Evolutionary conservation across 768 basidiomycete species (phyloP), one percentile per base, ranked within the genome.

Genomic region (Mycena albidolilacea): DNA sequence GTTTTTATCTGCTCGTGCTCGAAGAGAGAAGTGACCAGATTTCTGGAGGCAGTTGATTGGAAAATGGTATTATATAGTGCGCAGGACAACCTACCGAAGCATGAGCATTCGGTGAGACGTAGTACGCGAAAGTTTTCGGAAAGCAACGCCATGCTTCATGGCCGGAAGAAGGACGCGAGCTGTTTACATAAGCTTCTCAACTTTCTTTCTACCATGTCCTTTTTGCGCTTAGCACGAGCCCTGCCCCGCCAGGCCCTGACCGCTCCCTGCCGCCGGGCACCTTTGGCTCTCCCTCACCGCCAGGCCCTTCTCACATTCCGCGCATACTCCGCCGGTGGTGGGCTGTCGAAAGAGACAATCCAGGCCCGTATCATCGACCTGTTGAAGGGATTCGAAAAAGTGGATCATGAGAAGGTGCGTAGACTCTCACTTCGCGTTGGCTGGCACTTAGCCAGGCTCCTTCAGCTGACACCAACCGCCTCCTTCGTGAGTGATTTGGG

Each of bases 1-100:
- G 98, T 99, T 81, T 94, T 93, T 80, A 99, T 96, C 80, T 95
- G 94, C 79, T 98, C 96, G 83, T 99, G 96, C 79, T 98, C 91
- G 69, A 99, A 89, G 43, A 99, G 88, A 6, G 96, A 97, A 35
- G 96, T 95, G 73, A 99, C 97, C 64, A 99, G 85, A 82, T 98
- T 98, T 73, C 97, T 97, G 78, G 6, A 46, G 41, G 62, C 44
- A 61, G 74, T 64, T 79, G 67, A 63, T 64, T 66, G 23, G 74
- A 70, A 61, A 59, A 46, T 64, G 30, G 43, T 19, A 15, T 21
- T 35, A 69, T 15, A 30, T 58, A 15, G 38, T n/a, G 35, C 44
- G 67, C 88, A 70, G 30, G 30, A 30, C 30, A 30, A 30, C 30
- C 30, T 77, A 97, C 96, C 97, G 88, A 67, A 99, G 86, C 93